Evolutionary conservation across 352 stramenopile species (phyloP), one percentile per base, ranked within the genome.

Genomic region (Nothophytophthora sp.): DNA sequence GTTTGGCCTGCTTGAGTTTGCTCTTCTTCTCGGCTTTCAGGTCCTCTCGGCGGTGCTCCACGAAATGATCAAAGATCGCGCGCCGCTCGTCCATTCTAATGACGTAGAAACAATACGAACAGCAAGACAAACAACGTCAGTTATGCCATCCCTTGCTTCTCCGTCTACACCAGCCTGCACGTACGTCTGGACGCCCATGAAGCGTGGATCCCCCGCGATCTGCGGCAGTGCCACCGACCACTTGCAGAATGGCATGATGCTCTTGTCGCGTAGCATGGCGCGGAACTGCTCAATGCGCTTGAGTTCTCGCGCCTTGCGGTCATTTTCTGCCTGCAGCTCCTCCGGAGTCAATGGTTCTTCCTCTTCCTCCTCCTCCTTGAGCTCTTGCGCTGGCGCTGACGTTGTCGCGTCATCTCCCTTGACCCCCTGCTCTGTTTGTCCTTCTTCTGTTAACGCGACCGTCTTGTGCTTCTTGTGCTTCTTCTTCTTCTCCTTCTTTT

Each of bases 211-310:
- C 13, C 60, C 60, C 16, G 76, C 68, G 51, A 94, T 90, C 29
- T 81, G 74, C 5, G 83, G 81, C 27, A 94, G 63, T 23, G 80
- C 83, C 10, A 88, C 83, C 35, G 80, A 89, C 83, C 83, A 94
- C 44, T 90, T 90, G 44, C 62, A 81, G 27, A 90, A 84, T 33
- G 83, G 83, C 79, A 94, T 90, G 48, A 94, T 88, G 44, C 83
- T 86, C 58, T 92, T 92, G 43, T 92, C 79, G 24, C 81, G 72
- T 40, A 94, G 55, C 83, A 94, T 86, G 22, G 72, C 55, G 7
- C 68, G 58, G 37, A 92, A 94, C 25, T 76, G 67, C 23, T 87
- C 71, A 8, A 67, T 76, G n/a, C 65, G 58, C 47, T 85, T 73
- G 12, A 62, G 45, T 19, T 91, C 65, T 30, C 69, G 67, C 3